These are phyloP conservation scores for Microbotryum violaceum DNA, from an alignment of 1,284 basidiomycete species.

Conservation along the genomic window DNA sequence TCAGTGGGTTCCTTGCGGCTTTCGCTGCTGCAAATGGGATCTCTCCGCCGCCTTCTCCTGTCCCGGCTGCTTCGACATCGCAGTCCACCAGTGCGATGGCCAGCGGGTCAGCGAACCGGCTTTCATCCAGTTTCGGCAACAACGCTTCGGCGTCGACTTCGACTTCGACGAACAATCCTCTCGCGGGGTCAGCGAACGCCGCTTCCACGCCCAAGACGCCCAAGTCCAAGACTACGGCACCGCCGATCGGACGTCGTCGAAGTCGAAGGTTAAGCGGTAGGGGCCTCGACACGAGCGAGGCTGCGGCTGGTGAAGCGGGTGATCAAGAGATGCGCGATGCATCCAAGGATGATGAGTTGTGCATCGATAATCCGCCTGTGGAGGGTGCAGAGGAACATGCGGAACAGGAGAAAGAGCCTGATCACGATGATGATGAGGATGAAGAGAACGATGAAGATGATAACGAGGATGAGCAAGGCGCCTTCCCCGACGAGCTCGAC, in stretches of 20 bases:
- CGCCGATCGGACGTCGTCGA: slow-evolving; percentile 51
- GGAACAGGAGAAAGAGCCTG: slow-evolving; percentile 30
- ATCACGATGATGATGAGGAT: slow-evolving; percentile 54
- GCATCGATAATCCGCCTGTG: slow-evolving; percentile 4
- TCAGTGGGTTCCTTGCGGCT: slow-evolving; percentile 85
- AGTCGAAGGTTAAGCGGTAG: slow-evolving; percentile 76
- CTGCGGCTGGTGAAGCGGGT: slow-evolving; percentile 35
- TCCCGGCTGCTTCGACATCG: not conserved
- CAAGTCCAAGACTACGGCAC: slow-evolving; percentile 19
- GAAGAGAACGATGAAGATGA: slow-evolving; percentile 68
- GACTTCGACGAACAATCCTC: slow-evolving; percentile 27
- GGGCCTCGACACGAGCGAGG: slow-evolving; percentile 43
- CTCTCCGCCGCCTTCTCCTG: not conserved
- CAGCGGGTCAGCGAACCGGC: slow-evolving; percentile 3
- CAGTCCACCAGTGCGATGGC: not conserved
- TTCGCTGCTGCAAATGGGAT: slow-evolving; percentile 56
- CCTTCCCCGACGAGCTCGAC: slow-evolving; percentile 52
- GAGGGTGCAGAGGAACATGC: slow-evolving; percentile 20
- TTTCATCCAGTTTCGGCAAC: slow-evolving; percentile 19
- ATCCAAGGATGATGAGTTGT: slow-evolving; percentile 23
- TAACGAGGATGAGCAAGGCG: slow-evolving; percentile 57
- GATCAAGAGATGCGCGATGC: slow-evolving; percentile 21
- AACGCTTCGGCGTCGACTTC: slow-evolving; percentile 44
- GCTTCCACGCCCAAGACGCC: slow-evolving; percentile 1
- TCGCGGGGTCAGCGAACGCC: slow-evolving; percentile 39